Percentiles rank a stretch among this genome's conserved stretches.
Conservation (phyloP, 768 basidiomycete species). For the Porpolomopsis calyptriformis region DNA sequence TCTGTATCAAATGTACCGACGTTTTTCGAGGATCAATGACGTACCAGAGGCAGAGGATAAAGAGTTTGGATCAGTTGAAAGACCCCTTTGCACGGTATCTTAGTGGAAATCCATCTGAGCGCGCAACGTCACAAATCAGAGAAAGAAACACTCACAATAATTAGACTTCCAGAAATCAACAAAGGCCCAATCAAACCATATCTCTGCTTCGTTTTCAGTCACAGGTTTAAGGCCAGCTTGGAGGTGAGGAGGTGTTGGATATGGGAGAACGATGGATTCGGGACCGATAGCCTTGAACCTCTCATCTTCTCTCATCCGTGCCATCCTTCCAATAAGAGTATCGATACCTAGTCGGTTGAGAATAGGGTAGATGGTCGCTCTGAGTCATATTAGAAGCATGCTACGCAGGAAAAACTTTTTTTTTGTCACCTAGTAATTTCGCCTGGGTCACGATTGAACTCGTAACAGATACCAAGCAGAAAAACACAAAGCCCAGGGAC, state of each 20-base stretch:
- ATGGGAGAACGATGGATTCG: slow-evolving; percentile 61
- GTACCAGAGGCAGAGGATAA: slow-evolving; percentile 51
- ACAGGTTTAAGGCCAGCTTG: slow-evolving; percentile 27
- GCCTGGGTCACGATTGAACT: slow-evolving; percentile 91
- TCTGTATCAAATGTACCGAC: slow-evolving; percentile 5
- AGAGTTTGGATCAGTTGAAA: slow-evolving; percentile 59
- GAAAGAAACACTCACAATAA: slow-evolving; percentile 53
- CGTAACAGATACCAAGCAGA: slow-evolving; percentile 88
- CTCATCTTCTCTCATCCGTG: slow-evolving; percentile 82
- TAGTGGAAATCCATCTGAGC: slow-evolving; percentile 6
- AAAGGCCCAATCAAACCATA: slow-evolving; percentile 98
- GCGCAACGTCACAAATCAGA: slow-evolving; percentile 4
- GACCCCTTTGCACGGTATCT: slow-evolving; percentile 71
- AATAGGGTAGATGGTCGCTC: slow-evolving; percentile 81
- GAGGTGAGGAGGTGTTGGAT: slow-evolving; percentile 29
- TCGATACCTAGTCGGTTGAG: slow-evolving; percentile 85
- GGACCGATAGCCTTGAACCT: slow-evolving; percentile 86
- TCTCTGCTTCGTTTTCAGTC: slow-evolving; percentile 58
- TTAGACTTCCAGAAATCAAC: slow-evolving; percentile 99
- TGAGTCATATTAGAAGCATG: slow-evolving; percentile 19
- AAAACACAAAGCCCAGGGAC: slow-evolving; percentile 88
- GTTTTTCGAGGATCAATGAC: slow-evolving; percentile 9
- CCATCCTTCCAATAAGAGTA: slow-evolving; percentile 77
- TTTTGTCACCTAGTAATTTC: slow-evolving; percentile 77
- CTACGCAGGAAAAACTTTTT: slow-evolving; percentile 4